Evolutionary conservation across 2,329 filamentous ascomycete species (phyloP), one percentile per base, ranked within the genome.

Genomic region (Ustulina deusta): DNA sequence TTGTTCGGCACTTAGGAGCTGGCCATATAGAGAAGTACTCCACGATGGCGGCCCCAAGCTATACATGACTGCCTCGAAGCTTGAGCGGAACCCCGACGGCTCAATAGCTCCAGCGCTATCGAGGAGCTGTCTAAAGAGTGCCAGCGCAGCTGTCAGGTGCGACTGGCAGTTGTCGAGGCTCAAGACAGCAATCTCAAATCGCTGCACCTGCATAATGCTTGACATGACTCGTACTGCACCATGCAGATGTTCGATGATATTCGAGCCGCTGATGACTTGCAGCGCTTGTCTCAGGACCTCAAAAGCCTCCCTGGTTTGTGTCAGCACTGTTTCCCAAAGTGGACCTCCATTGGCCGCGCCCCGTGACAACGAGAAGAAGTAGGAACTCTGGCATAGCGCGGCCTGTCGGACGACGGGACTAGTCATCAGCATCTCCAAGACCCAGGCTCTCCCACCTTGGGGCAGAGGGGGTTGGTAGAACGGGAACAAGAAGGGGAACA

Each of bases 161-260:
- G 72, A 65, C n/a, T 76, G 74, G 48, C 78, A 80, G 52, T 79
- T 79, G 7, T 77, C 71, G 40, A 79, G 78, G 57, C 74, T 78
- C 56, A 74, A 68, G 9, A 79, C 65, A 7, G 75, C 66, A 51
- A 78, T 71, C 44, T 78, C 77, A 57, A 78, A 78, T n/a, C 74
- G 73, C 44, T 78, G 76, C 10, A 80, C 60, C 55, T 80, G 79
- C 61, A 80, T 73, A 56, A 81, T 78, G 65, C 75, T 76, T 58
- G 74, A 74, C 66, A 81, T 62, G n/a, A 79, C 69, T 11, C 71
- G 69, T 9, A 69, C 73, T 15, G 74, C 71, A 7, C 74, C 69
- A 29, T 72, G 71, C 34, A 71, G 10, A 40, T 75, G 71, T 20
- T 68, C 71, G 13, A 61, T 34, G 46, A 74, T 60, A 20, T 38